Percentiles rank a stretch among this genome's conserved stretches.
Conservation (phyloP, 2,329 filamentous ascomycete species). For the Coniochaeta sp. region DNA sequence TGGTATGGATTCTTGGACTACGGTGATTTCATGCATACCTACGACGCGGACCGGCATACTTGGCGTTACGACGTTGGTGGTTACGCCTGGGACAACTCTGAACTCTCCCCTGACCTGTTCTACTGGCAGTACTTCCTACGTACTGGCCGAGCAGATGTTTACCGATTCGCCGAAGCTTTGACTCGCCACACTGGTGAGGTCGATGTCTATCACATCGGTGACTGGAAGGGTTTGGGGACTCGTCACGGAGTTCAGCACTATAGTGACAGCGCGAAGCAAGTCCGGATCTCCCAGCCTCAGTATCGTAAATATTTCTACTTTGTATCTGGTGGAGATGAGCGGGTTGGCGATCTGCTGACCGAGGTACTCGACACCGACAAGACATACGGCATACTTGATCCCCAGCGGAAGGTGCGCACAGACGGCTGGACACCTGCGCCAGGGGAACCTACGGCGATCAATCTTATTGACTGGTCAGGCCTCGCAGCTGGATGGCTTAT, state of each 20-base stretch:
- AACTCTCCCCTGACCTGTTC: conserved; percentile 54
- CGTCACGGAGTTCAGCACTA: conserved; percentile 57
- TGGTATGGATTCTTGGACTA: conserved; percentile 60
- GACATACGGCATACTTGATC: conserved; percentile 45
- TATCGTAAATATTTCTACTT: conserved; percentile 48
- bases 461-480: conserved; percentile 50
- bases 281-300: conserved; percentile 49
- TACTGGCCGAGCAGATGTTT: conserved; percentile 49
- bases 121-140: conserved; percentile 57
- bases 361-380: conserved; percentile 43
- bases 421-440: conserved; percentile 28
- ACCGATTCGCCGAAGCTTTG: conserved; percentile 49
- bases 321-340: conserved; percentile 49
- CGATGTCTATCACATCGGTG: conserved; percentile 52
- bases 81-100: conserved; percentile 58
- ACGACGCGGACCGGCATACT: conserved; percentile 48
- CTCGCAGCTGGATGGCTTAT: conserved; percentile 50
- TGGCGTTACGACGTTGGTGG: conserved; percentile 59
- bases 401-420: conserved; percentile 49
- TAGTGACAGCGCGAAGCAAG: conserved; percentile 53
- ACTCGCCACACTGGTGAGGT: conserved; percentile 54
- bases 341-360: conserved; percentile 44
- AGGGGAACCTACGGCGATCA: conserved; percentile 35
- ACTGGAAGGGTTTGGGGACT: conserved; percentile 52
- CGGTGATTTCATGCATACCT: conserved; percentile 56